phyloP scores from a whole-genome alignment of 768 basidiomycete species.

The Sporobolomyces phaffii region DNA sequence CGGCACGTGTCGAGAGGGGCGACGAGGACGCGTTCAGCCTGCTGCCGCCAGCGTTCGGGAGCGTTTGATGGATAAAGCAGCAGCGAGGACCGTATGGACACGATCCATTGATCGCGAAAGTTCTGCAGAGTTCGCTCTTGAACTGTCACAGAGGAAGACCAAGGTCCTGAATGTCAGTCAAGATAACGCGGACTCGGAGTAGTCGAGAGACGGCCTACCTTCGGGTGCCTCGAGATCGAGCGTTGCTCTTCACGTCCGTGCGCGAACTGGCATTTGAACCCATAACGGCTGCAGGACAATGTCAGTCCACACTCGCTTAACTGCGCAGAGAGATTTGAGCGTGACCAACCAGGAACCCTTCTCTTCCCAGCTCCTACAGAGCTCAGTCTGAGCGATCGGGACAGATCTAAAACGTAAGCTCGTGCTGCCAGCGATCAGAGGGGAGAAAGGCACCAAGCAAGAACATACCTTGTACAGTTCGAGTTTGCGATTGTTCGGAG shows the following conservation, averaged over 20 bases:
- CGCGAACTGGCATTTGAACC: constrained; percentile 84
- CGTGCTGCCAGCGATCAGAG: background rate
- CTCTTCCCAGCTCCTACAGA: constrained; percentile 37
- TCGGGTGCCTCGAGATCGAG: constrained; percentile 77
- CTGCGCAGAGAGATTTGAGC: constrained; percentile 24
- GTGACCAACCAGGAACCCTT: constrained; percentile 52
- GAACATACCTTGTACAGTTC: constrained; percentile 72
- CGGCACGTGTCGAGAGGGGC: background rate
- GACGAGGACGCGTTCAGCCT: constrained; percentile 1
- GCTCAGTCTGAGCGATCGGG: constrained; percentile 39
- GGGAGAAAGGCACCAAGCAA: too few species aligned
- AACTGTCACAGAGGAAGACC: too few species aligned
- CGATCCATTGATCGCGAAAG: constrained; percentile 89
- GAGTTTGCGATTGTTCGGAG: constrained; percentile 83
- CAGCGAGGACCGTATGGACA: constrained; percentile 88
- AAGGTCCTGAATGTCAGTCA: too few species aligned
- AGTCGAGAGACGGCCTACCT: constrained; percentile 53
- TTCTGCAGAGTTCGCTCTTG: constrained; percentile 90
- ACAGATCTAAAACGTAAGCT: too few species aligned
- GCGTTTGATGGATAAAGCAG: constrained; percentile 69
- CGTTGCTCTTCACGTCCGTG: constrained; percentile 85
- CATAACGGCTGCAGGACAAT: constrained; percentile 72
- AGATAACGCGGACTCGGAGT: background rate
- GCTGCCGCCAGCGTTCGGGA: constrained; percentile 53
- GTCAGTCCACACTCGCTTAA: too few species aligned